These are phyloP conservation scores for Suhomyces choctaworum DNA, from an alignment of 1,139 yeast genomes.

Conservation along the genomic window DNA sequence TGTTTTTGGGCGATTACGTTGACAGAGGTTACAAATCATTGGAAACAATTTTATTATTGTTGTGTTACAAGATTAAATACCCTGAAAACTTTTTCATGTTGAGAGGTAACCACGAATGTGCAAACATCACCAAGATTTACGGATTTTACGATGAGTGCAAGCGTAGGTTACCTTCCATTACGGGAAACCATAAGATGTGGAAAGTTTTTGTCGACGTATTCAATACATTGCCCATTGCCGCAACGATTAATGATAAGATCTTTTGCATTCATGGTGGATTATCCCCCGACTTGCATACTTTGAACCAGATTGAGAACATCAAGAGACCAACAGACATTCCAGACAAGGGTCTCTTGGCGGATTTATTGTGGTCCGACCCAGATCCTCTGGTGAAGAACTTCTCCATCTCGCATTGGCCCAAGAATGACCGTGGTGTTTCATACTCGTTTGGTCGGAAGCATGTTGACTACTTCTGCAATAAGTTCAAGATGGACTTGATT, in stretches of 20 bases:
- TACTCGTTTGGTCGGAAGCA: slow-evolving; percentile 76
- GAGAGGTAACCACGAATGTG: slow-evolving; percentile 85
- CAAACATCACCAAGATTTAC: slow-evolving; percentile 79
- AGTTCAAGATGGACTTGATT: slow-evolving; percentile 74
- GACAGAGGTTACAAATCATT: slow-evolving; percentile 83
- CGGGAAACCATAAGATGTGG: slow-evolving; percentile 61
- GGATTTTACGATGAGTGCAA: slow-evolving; percentile 91
- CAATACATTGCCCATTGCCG: slow-evolving; percentile 84
- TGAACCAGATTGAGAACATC: slow-evolving; percentile 68
- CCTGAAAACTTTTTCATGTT: slow-evolving; percentile 83
- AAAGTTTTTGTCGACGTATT: slow-evolving; percentile 77
- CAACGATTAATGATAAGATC: slow-evolving; percentile 78
- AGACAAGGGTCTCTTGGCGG: slow-evolving; percentile 77
- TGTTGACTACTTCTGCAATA: slow-evolving; percentile 67
- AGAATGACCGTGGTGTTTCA: slow-evolving; percentile 85
- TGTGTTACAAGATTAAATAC: slow-evolving; percentile 76
- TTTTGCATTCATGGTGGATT: slow-evolving; percentile 91
- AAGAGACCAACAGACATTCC: slow-evolving; percentile 88
- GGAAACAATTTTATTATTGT: slow-evolving; percentile 69
- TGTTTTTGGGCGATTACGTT: slow-evolving; percentile 83
- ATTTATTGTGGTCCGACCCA: slow-evolving; percentile 87
- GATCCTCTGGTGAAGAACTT: slow-evolving; percentile 54
- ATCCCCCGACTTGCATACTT: slow-evolving; percentile 67
- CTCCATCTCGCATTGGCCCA: slow-evolving; percentile 62
- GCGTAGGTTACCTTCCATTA: slow-evolving; percentile 59